A percentile compares a stretch with the other conserved stretches of the same genome.
Conservation (phyloP, 768 basidiomycete genomes). For the Tremella yokohamensis region DNA sequence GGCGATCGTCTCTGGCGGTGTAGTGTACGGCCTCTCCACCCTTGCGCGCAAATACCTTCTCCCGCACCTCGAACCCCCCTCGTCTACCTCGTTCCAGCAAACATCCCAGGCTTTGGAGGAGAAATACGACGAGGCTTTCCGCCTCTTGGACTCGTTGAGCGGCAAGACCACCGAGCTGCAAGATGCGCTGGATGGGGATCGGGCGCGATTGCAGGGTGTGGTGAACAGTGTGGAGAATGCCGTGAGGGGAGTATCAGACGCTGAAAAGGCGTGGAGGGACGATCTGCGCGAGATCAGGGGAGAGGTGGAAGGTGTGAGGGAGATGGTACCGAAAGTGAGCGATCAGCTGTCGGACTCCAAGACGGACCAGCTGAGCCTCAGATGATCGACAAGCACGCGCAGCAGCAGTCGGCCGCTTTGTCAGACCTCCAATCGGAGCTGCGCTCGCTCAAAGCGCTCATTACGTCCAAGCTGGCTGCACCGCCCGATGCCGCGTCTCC, state of each 20-base stretch:
- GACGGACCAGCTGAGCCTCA: slow-evolving; percentile 48
- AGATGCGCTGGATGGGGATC: slow-evolving; percentile 36
- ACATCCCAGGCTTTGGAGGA: slow-evolving; percentile 78
- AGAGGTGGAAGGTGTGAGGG: slow-evolving; percentile 82
- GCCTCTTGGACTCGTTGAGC: slow-evolving; percentile 52
- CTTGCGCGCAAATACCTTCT: slow-evolving; percentile 87
- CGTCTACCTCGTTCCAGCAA: slow-evolving; percentile 79
- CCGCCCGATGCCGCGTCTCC: not conserved
- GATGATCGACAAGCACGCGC: slow-evolving; percentile 94
- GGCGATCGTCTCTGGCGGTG: slow-evolving; percentile 78
- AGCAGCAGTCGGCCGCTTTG: slow-evolving; percentile 75
- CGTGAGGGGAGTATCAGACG: slow-evolving; percentile 54
- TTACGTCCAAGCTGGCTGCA: slow-evolving; percentile 61
- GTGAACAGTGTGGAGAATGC: slow-evolving; percentile 45
- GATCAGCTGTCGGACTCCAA: not conserved
- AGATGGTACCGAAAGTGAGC: slow-evolving; percentile 85
- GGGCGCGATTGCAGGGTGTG: slow-evolving; percentile 24
- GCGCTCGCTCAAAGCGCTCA: slow-evolving; percentile 84
- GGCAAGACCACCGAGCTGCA: slow-evolving; percentile 39
- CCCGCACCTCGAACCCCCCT: slow-evolving; percentile 85
- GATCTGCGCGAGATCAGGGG: slow-evolving; percentile 89
- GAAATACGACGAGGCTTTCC: slow-evolving; percentile 63
- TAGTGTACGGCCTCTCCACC: slow-evolving; percentile 73
- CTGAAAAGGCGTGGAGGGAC: slow-evolving; percentile 72
- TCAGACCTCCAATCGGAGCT: slow-evolving; percentile 87